These are phyloP conservation scores for Tolypocladium cylindrosporum DNA, from an alignment of 2,329 filamentous ascomycete species.

Conservation along the genomic window DNA sequence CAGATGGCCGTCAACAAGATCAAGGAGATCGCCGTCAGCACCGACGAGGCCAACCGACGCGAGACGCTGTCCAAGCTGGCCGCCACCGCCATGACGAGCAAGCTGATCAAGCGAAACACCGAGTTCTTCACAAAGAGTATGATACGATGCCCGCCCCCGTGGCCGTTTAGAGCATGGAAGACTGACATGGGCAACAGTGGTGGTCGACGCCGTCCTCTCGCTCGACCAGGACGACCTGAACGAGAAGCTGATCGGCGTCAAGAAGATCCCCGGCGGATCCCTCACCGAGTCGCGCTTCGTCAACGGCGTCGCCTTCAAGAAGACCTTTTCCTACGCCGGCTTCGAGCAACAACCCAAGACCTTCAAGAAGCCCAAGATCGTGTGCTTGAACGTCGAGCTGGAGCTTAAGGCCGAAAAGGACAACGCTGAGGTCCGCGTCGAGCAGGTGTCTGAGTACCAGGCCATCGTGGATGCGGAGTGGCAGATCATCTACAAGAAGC, in stretches of 20 bases:
- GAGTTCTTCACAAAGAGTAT: slow-evolving; percentile 95
- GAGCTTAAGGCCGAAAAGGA: slow-evolving; percentile 99
- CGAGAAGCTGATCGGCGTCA: slow-evolving; percentile 95
- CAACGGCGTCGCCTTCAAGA: slow-evolving; percentile 98
- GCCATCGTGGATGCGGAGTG: slow-evolving; percentile 98
- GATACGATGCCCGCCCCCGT: slow-evolving; percentile 12
- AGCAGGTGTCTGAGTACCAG: slow-evolving; percentile 98
- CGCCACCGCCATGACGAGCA: slow-evolving; percentile 97
- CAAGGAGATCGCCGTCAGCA: slow-evolving; percentile 90
- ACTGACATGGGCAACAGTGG: slow-evolving; percentile 51
- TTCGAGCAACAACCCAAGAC: slow-evolving; percentile 98
- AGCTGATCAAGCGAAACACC: slow-evolving; percentile 95
- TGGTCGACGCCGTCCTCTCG: slow-evolving; percentile 90
- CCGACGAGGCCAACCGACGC: slow-evolving; percentile 69
- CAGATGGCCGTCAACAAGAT: slow-evolving; percentile 96
- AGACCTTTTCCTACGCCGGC: slow-evolving; percentile 97
- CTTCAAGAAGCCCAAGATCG: slow-evolving; percentile 90
- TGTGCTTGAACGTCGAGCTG: slow-evolving; percentile 94
- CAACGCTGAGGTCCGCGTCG: slow-evolving; percentile 94
- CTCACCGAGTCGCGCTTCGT: slow-evolving; percentile 95
- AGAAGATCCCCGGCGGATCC: slow-evolving; percentile 95
- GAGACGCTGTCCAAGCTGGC: slow-evolving; percentile 87
- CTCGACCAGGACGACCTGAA: slow-evolving; percentile 96
- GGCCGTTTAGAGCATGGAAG: not conserved
- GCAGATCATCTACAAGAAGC: slow-evolving; percentile 99